Evolutionary conservation across 139 green algal species (phyloP), one percentile per base, ranked within the genome.

Genomic region (Medakamo hakoo): DNA sequence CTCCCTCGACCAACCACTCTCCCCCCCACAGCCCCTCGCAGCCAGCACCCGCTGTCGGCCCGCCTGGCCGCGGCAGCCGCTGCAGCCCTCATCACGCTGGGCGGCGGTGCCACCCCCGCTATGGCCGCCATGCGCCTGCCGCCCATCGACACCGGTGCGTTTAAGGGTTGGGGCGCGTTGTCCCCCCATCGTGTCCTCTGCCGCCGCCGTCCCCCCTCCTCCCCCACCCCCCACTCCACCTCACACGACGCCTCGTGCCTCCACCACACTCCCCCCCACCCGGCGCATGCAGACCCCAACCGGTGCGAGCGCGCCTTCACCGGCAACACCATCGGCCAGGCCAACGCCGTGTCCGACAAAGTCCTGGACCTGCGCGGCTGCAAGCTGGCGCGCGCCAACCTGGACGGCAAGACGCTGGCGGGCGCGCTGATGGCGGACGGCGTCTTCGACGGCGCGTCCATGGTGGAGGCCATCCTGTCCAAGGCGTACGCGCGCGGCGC

Each of bases 301-400:
- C 66, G 85, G 4, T 96, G 89, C 70, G 85, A 89, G 21, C 82
- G 85, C 28, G 89, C 77, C 18, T 93, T 82, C 60, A 72, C 81
- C 0, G 89, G 89, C 65, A 96, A 96, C 82, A 96, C 89, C 26
- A 92, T 96, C 49, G 88, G 88, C 1, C 84, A 93, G 77, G 91
- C 91, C 49, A 98, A 98, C 63, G 91, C 85, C 20, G 91, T 98
- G 40, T 84, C 75, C 3, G 86, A 97, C 82, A 92, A 84, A 60
- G 19, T 89, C 18, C 74, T 98, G 49, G 91, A 98, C 75, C 71
- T 98, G 31, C 73, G 90, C 14, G 74, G 82, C 72, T 96, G 86
- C 74, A 63, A 79, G 22, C 84, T 82, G 65, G 55, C 55, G 14
- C 82, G 75, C n/a, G 79, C 73, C 27, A 72, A 96, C 68, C 71